These are phyloP conservation scores for Odonthalia washingtoniensis DNA, from an alignment of 31 red algal species.

Conservation along the genomic window DNA sequence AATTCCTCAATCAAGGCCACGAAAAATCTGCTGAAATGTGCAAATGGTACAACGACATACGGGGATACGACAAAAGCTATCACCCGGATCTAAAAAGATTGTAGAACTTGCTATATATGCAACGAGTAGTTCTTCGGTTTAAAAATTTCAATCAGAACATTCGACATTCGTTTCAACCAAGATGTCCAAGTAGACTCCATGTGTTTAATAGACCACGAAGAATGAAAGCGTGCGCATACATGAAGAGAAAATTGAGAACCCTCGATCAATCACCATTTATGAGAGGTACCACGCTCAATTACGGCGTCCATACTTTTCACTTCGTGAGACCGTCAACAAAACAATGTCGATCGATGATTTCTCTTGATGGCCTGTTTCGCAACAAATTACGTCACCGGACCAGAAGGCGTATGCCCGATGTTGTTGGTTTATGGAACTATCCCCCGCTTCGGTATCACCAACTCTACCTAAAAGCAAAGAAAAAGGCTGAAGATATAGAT, in stretches of 20 bases:
- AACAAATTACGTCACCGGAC: slow-evolving; percentile 31
- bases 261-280: not conserved
- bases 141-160: not conserved
- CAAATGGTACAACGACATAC: not conserved
- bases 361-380: slow-evolving; percentile 21
- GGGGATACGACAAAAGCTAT: not conserved
- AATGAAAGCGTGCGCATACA: not conserved
- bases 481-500: slow-evolving; percentile 14
- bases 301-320: not conserved
- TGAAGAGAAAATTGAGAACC: not conserved
- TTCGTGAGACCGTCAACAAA: not conserved
- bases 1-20: not conserved
- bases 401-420: slow-evolving; percentile 33
- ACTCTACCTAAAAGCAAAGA: slow-evolving; percentile 6
- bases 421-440: too few relatives aligned
- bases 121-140: not conserved
- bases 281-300: slow-evolving; percentile 15
- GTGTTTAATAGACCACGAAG: not conserved
- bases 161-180: not conserved
- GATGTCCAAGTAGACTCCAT: not conserved
- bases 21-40: not conserved
- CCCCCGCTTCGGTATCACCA: not conserved
- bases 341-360: not conserved
- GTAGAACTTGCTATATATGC: not conserved
- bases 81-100: not conserved